Conservation (phyloP, 768 basidiomycete species). For the Tylopilus intermedius region DNA sequence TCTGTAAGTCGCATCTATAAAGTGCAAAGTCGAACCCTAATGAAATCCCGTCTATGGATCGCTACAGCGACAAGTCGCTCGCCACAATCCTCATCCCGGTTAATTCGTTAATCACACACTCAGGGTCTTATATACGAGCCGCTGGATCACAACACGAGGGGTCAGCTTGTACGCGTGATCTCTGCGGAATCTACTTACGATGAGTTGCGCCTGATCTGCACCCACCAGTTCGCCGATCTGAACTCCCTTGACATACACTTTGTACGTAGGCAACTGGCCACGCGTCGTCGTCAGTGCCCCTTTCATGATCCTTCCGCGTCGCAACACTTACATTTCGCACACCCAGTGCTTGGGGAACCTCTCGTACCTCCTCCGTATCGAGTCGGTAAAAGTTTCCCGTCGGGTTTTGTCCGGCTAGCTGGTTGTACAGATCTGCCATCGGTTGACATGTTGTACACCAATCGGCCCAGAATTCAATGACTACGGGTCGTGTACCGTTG, state of each 20-base stretch:
- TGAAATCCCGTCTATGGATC: slow-evolving; percentile 22
- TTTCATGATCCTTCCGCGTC: slow-evolving; percentile 13
- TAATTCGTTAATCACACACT: slow-evolving; percentile 18
- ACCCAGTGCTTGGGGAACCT: slow-evolving; percentile 20
- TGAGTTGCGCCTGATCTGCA: slow-evolving; percentile 22
- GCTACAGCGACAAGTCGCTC: slow-evolving; percentile 2
- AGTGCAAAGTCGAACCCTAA: slow-evolving; percentile 5
- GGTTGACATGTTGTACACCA: slow-evolving; percentile 25
- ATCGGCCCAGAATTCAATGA: slow-evolving; percentile 32
- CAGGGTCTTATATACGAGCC: slow-evolving; percentile 27
- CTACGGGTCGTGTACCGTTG: slow-evolving; percentile 19
- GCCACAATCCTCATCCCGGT: slow-evolving; percentile 8
- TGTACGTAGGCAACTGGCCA: slow-evolving; percentile 27
- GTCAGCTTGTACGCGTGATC: slow-evolving; percentile 16
- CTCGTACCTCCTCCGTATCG: slow-evolving; percentile 27
- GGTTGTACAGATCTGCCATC: slow-evolving; percentile 20
- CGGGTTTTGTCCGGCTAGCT: slow-evolving; percentile 26
- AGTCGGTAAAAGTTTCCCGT: slow-evolving; percentile 27
- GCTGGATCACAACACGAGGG: slow-evolving; percentile 18
- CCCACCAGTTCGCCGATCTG: slow-evolving; percentile 29
- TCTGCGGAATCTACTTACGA: slow-evolving; percentile 12
- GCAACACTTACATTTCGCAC: slow-evolving; percentile 21
- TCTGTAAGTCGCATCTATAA: slow-evolving; percentile 20
- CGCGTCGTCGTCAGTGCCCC: slow-evolving; percentile 7
- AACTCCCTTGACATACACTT: slow-evolving; percentile 29